Base-by-base conservation (phyloP, 1,284 basidiomycete genomes). In the Puccinia triticina region DNA sequence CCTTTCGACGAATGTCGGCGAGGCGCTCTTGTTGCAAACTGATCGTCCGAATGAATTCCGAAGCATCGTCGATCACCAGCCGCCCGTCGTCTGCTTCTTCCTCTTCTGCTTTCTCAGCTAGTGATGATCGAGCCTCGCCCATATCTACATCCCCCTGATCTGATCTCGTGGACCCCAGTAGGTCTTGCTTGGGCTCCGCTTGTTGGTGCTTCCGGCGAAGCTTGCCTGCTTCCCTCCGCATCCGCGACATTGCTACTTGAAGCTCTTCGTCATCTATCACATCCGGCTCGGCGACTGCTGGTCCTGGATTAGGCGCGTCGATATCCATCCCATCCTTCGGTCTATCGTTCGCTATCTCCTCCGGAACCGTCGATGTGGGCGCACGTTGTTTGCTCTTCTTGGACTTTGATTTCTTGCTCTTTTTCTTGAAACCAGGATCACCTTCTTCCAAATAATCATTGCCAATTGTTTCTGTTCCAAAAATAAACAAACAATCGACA, bases 221-320 rank as follows among this genome's bases (percentile, higher is more conserved):
- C 32, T 81, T 81, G 12, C 78, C 78, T 26, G 55, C 78, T 74
- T 92, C 92, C 85, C 93, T 90, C 83, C 97, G 90, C 82, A 94
- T 91, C 26, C 93, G 91, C 34, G 96, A 93, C 78, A 99, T 90
- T 40, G 94, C 94, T 48, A 94, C 94, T 89, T 98, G 95, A 55
- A 99, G 90, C 86, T 99, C 97, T 87, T 99, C 97, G 87, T 99
- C 97, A 88, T 99, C 97, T 84, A 99, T 92, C 87, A 98, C 93
- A 88, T 98, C 96, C 83, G 90, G 90, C 85, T 95, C 91, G 81
- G 92, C 89, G 87, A 90, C 32, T 10, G 61, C 69, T 72, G 43
- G 55, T 26, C 14, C 8, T n/a, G 50, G 64, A 37, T 75, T 75
- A 29, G 64, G 46, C n/a, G 69, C 53, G 37, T 81, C 78, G 26